Conservation (phyloP, 2,329 filamentous ascomycete species). For the Sclerotinia trifoliorum region DNA sequence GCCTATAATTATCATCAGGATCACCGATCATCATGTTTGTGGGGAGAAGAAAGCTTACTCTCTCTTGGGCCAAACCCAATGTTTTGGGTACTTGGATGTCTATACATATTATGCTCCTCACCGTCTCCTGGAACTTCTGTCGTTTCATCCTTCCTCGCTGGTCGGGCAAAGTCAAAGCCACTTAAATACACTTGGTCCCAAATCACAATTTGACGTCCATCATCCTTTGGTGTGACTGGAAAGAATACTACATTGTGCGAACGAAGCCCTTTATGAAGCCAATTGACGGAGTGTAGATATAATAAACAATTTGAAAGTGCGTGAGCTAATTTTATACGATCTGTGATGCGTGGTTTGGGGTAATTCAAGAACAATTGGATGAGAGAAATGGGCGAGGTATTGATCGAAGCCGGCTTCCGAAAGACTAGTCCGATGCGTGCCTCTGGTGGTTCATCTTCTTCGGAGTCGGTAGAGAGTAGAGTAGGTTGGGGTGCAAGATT, state of each 20-base stretch:
- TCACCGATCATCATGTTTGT: background rate
- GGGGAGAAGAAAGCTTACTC: background rate
- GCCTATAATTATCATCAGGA: constrained; percentile 9
- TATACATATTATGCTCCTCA: constrained; percentile 49
- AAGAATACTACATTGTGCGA: constrained; percentile 56
- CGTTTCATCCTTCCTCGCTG: constrained; percentile 50
- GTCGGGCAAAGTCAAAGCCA: constrained; percentile 56
- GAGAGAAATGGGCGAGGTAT: constrained; percentile 48
- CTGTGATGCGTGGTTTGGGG: constrained; percentile 50
- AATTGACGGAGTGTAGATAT: constrained; percentile 55
- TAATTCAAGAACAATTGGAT: constrained; percentile 46
- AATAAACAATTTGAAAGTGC: constrained; percentile 53
- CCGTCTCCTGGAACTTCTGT: constrained; percentile 50
- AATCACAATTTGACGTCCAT: constrained; percentile 36
- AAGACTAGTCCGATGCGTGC: constrained; percentile 54
- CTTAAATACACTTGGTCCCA: constrained; percentile 48
- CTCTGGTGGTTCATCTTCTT: constrained; percentile 46
- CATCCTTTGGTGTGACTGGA: constrained; percentile 29
- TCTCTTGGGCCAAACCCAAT: constrained; percentile 27
- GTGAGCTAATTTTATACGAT: constrained; percentile 51
- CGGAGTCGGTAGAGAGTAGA: constrained; percentile 24
- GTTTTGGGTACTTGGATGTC: constrained; percentile 43
- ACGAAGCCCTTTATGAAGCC: constrained; percentile 59
- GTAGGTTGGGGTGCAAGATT: constrained; percentile 37
- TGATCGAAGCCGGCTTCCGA: constrained; percentile 45